These are phyloP conservation scores for Penicillium waksmanii DNA, from an alignment of 495 filamentous ascomycete genomes.

Conservation along the genomic window DNA sequence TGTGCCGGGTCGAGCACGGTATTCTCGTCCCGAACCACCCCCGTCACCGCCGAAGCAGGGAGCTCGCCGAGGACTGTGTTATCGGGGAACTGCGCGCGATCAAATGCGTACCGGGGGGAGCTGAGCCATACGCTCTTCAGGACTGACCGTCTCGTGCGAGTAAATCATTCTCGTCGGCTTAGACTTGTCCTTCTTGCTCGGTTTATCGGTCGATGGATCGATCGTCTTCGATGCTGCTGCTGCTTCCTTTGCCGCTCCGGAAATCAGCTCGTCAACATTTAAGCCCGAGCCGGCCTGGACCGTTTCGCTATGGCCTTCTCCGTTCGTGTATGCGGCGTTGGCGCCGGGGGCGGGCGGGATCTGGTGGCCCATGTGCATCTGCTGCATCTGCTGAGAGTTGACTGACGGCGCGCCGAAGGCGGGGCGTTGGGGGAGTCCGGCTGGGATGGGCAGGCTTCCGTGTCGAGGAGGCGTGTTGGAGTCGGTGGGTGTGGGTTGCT, in stretches of 20 bases:
- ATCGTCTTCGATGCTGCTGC: constrained; percentile 29
- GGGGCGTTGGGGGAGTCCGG: constrained; percentile 68
- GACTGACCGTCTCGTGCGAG: constrained; percentile 74
- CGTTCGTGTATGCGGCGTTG: constrained; percentile 33
- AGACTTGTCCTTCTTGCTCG: constrained; percentile 65
- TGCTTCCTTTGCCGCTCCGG: constrained; percentile 38
- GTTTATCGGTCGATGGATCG: constrained; percentile 53
- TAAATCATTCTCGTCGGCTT: constrained; percentile 76
- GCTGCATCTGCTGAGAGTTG: constrained; percentile 62
- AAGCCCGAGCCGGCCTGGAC: constrained; percentile 31
- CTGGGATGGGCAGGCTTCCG: constrained; percentile 55
- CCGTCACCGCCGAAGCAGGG: constrained; percentile 41
- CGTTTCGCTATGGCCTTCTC: constrained; percentile 36
- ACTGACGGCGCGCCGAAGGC: constrained; percentile 59
- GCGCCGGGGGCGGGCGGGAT: constrained; percentile 28
- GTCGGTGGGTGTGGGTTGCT: constrained; percentile 41
- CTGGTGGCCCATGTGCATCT: constrained; percentile 65
- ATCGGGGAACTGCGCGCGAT: constrained; percentile 49
- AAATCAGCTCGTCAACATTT: constrained; percentile 63
- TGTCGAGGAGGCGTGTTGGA: constrained; percentile 50
- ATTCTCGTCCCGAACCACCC: constrained; percentile 39
- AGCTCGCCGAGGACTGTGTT: constrained; percentile 43
- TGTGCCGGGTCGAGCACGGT: constrained; percentile 42
- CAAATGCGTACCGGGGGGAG: constrained; percentile 78
- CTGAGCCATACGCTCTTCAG: constrained; percentile 84